phyloP scores from a whole-genome alignment of 2,329 filamentous ascomycete species.

The Cladosporium sp. region DNA sequence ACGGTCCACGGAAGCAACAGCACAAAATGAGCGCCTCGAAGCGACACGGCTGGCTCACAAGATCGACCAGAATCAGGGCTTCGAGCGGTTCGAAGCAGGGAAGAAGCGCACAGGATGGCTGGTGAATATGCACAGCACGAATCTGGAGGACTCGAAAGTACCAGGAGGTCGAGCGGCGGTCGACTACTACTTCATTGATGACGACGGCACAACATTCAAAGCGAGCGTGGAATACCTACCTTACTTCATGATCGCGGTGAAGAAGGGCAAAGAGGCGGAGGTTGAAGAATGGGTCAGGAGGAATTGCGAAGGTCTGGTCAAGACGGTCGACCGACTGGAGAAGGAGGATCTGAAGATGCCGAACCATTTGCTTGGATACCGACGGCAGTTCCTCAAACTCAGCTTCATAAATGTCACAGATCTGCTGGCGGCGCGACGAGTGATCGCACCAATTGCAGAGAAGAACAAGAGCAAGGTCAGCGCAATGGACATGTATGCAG shows the following conservation, averaged over 20 bases:
- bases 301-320: conserved; percentile 78
- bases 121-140: conserved; percentile 89
- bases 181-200: conserved; percentile 96
- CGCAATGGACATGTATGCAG: conserved; percentile 97
- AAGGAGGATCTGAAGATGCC: conserved; percentile 83
- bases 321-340: conserved; percentile 72
- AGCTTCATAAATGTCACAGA: conserved; percentile 85
- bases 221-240: conserved; percentile 95
- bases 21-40: conserved; percentile 90
- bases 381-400: conserved; percentile 82
- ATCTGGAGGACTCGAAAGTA: conserved; percentile 78
- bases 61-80: conserved; percentile 95
- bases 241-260: conserved; percentile 90
- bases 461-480: conserved; percentile 96
- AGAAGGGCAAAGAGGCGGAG: conserved; percentile 82
- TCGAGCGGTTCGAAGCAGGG: conserved; percentile 85
- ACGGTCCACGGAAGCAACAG: conserved; percentile 78
- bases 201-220: conserved; percentile 88
- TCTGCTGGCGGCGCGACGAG: conserved; percentile 77
- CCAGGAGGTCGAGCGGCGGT: conserved; percentile 84
- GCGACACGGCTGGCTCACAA: conserved; percentile 76
- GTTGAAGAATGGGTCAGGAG: conserved; percentile 92
- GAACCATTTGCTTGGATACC: conserved; percentile 90
- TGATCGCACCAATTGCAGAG: conserved; percentile 86
- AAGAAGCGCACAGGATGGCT: conserved; percentile 88